Conservation (phyloP, 2,329 filamentous ascomycete genomes). For the Pseudopithomyces maydicus region DNA sequence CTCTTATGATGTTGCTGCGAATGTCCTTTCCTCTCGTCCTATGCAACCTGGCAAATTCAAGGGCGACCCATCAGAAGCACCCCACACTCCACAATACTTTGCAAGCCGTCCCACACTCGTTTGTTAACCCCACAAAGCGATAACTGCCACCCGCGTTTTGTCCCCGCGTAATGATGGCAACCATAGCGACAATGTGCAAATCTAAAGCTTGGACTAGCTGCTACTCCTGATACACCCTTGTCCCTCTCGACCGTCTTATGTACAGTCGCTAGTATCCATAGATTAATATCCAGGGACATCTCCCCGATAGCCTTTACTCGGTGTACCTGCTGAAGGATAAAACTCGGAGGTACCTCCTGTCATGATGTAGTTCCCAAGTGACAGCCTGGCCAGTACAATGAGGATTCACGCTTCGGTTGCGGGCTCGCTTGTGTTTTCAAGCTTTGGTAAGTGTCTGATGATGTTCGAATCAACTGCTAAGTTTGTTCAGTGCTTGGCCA, state of each 20-base stretch:
- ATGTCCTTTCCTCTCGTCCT: neutral
- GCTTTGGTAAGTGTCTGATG: slow-evolving; percentile 16
- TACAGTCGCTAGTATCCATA: slow-evolving; percentile 13
- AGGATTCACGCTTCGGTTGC: slow-evolving; percentile 7
- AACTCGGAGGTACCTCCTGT: slow-evolving; percentile 4
- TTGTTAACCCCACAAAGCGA: slow-evolving; percentile 4
- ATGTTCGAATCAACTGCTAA: slow-evolving; percentile 1
- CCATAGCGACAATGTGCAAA: slow-evolving; percentile 21
- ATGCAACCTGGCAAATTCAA: neutral
- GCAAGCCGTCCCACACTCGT: slow-evolving; percentile 7
- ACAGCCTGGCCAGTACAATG: slow-evolving; percentile 19
- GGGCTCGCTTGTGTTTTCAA: slow-evolving; percentile 11
- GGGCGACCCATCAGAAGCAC: neutral
- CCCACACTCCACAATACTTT: slow-evolving; percentile 16
- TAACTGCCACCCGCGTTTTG: slow-evolving; percentile 11
- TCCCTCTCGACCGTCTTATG: slow-evolving; percentile 16
- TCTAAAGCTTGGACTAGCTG: slow-evolving; percentile 22
- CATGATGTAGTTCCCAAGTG: slow-evolving; percentile 1
- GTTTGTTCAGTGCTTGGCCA: slow-evolving; percentile 18
- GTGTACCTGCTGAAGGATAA: slow-evolving; percentile 16
- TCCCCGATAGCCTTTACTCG: slow-evolving; percentile 11
- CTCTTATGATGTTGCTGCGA: neutral
- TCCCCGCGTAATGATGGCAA: slow-evolving; percentile 1
- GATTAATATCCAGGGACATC: slow-evolving; percentile 21
- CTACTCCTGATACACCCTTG: slow-evolving; percentile 21